These are phyloP conservation scores for Pythium phragmitis DNA, from an alignment of 352 stramenopile species.

Conservation along the genomic window DNA sequence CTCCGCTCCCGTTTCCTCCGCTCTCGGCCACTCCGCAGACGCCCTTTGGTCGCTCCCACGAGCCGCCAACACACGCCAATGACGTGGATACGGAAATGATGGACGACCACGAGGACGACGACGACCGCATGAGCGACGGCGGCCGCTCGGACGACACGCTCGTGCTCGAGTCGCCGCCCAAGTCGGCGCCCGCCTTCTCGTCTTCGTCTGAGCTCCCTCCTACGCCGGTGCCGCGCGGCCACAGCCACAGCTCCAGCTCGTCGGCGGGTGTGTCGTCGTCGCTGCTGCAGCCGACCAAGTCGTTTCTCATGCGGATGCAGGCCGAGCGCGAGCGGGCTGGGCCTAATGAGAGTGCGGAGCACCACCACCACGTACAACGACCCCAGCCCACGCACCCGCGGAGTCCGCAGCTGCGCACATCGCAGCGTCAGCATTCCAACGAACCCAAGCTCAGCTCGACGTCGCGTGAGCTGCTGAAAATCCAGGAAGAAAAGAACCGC, in stretches of 20 bases:
- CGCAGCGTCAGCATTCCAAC: constrained; percentile 32
- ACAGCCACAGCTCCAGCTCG: constrained; percentile 12
- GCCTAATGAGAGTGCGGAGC: constrained; percentile 15
- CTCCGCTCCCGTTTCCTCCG: not conserved
- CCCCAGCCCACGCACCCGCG: constrained; percentile 46
- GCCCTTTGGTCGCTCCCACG: constrained; percentile 23
- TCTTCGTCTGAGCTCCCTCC: not conserved
- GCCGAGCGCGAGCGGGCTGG: constrained; percentile 55
- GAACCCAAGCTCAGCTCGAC: constrained; percentile 72
- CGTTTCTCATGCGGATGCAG: constrained; percentile 56
- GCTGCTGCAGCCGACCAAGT: constrained; percentile 68
- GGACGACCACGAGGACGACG: constrained; percentile 18
- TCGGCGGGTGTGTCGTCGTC: constrained; percentile 34
- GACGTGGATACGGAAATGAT: constrained; percentile 24
- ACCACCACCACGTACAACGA: not conserved
- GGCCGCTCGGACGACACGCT: constrained; percentile 33
- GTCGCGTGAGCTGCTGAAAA: constrained; percentile 71
- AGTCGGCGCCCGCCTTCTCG: constrained; percentile 20
- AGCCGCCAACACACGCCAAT: constrained; percentile 32
- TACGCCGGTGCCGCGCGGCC: constrained; percentile 11
- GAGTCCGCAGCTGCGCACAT: constrained; percentile 53
- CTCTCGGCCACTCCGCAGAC: constrained; percentile 16
- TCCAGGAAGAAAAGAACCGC: constrained; percentile 67
- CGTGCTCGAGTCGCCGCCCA: constrained; percentile 38
- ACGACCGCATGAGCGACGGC: constrained; percentile 50